A percentile compares a stretch with the other conserved stretches of the same genome.
These are phyloP conservation scores for Cladosporium sp. DNA, from an alignment of 2,329 filamentous ascomycete species.

Conservation along the genomic window DNA sequence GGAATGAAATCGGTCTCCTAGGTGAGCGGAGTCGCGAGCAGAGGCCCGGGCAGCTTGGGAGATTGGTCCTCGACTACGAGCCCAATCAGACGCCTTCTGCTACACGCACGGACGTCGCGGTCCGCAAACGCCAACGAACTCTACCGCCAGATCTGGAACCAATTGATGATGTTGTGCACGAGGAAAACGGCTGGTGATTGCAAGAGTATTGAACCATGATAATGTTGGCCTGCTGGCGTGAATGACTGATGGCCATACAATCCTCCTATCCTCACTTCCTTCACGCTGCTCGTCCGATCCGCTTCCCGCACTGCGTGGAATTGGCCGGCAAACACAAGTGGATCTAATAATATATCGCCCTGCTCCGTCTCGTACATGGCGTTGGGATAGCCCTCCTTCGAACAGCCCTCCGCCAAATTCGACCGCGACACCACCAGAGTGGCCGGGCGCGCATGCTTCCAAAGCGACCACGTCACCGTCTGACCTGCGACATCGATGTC, in stretches of 20 bases:
- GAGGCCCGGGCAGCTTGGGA: neutral
- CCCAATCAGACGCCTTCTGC: neutral
- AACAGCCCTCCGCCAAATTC: neutral
- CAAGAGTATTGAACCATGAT: neutral
- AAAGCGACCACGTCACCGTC: neutral
- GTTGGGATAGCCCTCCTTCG: neutral
- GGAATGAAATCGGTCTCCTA: constrained; percentile 3
- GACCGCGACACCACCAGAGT: neutral
- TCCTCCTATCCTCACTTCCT: no score
- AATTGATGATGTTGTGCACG: neutral
- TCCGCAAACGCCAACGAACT: neutral
- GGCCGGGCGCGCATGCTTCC: neutral
- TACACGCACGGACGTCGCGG: neutral
- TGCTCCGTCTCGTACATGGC: neutral
- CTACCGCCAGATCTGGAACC: neutral
- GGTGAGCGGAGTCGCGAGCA: neutral
- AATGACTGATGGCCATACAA: neutral
- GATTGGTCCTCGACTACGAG: neutral
- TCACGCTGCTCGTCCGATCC: neutral
- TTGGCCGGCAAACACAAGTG: neutral
- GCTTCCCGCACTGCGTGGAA: neutral
- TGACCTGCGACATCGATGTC: neutral
- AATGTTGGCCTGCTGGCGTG: neutral
- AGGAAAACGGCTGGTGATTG: neutral
- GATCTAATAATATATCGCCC: neutral